These are phyloP conservation scores for Calvatia gigantea DNA, from an alignment of 768 basidiomycete species.

Conservation along the genomic window DNA sequence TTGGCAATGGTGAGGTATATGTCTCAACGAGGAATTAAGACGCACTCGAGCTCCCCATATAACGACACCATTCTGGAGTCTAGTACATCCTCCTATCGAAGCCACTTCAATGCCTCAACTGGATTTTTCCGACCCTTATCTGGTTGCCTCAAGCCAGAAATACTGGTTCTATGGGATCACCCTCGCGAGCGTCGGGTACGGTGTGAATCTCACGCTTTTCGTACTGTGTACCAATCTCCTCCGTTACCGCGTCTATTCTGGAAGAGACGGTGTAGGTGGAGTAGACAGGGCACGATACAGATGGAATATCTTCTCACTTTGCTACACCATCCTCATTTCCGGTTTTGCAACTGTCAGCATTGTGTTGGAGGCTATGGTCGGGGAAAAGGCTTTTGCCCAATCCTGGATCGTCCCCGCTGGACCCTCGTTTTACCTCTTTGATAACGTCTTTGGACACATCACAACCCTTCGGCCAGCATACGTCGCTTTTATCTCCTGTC, in stretches of 20 bases:
- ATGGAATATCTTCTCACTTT: not conserved
- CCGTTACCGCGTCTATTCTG: not conserved
- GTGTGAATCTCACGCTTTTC: not conserved
- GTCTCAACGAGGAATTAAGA: not conserved
- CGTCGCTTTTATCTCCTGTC: not conserved
- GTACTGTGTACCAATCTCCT: not conserved
- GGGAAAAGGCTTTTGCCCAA: not conserved
- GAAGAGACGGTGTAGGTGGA: too few relatives aligned
- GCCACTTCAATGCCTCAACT: not conserved
- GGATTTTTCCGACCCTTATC: not conserved
- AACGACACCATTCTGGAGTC: not conserved
- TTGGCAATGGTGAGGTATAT: too few relatives aligned
- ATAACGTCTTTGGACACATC: not conserved
- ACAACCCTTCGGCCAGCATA: not conserved
- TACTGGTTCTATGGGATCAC: conserved; percentile 8
- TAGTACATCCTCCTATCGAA: not conserved
- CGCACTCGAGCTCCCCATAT: not conserved
- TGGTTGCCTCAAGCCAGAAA: not conserved
- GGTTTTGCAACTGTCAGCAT: conserved; percentile 1
- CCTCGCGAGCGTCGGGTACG: not conserved
- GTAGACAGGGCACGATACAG: not conserved
- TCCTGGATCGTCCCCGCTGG: not conserved
- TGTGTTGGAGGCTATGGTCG: not conserved
- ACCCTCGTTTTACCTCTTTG: not conserved
- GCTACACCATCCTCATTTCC: not conserved